Evolutionary conservation across 169 alveolate species (phyloP).

Genomic region (Cryptosporidium baileyi): DNA sequence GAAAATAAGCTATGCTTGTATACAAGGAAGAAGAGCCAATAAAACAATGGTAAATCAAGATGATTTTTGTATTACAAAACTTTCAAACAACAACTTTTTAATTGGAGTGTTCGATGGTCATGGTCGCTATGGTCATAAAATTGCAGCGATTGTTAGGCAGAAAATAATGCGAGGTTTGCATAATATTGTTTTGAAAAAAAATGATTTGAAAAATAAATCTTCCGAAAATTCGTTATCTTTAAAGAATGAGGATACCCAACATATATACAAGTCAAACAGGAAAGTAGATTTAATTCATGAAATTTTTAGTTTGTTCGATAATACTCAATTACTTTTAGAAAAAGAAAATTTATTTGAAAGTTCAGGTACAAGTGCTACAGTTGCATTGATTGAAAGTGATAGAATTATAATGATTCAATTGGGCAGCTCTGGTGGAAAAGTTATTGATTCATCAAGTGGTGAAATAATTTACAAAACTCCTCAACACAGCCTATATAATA

Average conservation of each 20-base stretch:
- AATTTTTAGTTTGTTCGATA: slow-evolving; percentile 9
- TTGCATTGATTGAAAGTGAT: slow-evolving; percentile 8
- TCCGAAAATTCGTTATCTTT: neutral
- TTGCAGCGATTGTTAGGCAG: slow-evolving; percentile 60
- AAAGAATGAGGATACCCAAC: neutral
- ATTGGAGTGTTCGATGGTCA: slow-evolving; percentile 65
- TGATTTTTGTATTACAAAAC: slow-evolving; percentile 27
- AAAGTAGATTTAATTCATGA: neutral
- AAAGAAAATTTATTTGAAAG: slow-evolving; percentile 44
- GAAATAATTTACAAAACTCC: slow-evolving; percentile 18
- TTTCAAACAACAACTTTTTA: neutral
- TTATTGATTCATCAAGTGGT: slow-evolving; percentile 3
- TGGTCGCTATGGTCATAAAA: slow-evolving; percentile 59
- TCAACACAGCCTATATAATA: neutral
- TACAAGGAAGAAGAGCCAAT: slow-evolving; percentile 25
- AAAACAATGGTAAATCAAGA: slow-evolving; percentile 63
- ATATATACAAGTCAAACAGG: neutral
- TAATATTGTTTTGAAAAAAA: neutral
- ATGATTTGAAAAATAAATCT: neutral
- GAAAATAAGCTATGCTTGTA: slow-evolving; percentile 26
- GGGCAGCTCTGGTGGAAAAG: slow-evolving; percentile 48
- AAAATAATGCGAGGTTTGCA: slow-evolving; percentile 15
- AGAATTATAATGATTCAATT: slow-evolving; percentile 44
- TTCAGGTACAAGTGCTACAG: slow-evolving; percentile 60
- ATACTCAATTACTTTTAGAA: slow-evolving; percentile 8